Evolutionary conservation across 2,329 filamentous ascomycete species (phyloP), one percentile per base, ranked within the genome.

Genomic region (Sporothrix humicola): DNA sequence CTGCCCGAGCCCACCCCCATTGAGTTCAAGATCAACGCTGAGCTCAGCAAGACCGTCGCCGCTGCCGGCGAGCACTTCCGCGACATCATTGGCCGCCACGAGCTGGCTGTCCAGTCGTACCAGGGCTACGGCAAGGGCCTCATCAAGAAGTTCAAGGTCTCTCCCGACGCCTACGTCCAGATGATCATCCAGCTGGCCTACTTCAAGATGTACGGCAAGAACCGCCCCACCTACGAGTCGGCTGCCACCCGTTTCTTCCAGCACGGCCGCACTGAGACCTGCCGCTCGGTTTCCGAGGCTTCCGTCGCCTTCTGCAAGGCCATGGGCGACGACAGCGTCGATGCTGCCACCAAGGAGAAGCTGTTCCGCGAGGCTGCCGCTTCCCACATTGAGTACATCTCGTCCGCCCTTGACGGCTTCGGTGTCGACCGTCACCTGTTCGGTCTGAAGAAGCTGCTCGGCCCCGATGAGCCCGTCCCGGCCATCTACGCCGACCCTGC

Each of bases 111-210:
- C 2, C 95, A 98, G 82, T 93, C 94, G 42, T 99, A 97, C 86
- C 95, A 98, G 83, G 95, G 92, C 79, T 99, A 99, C 82, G 96
- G 96, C 82, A 99, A 99, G 86, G 94, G 94, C 37, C 86, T 99
- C 75, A 98, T 99, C 87, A 99, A 99, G 90, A 97, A 97, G 84
- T 98, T 99, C 90, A 97, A 94, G 85, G 97, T 93, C 89, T 97
- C 93, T 37, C 96, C 96, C 44, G 97, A 99, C 79, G 96, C 95
- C 46, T 99, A 97, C 82, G 94, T 98, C 58, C 96, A 99, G 84
- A 96, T 99, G 94, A 86, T 98, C 82, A 99, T 99, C 82, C 96
- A 99, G 83, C 90, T 98, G 71, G 96, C 96, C 54, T 99, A 99
- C 87, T 92, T 91, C 88, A 98, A 98, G 85, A 98, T 99, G 93